Conservation (phyloP, 1,284 basidiomycete genomes). For the Microbotryum intermedium region DNA sequence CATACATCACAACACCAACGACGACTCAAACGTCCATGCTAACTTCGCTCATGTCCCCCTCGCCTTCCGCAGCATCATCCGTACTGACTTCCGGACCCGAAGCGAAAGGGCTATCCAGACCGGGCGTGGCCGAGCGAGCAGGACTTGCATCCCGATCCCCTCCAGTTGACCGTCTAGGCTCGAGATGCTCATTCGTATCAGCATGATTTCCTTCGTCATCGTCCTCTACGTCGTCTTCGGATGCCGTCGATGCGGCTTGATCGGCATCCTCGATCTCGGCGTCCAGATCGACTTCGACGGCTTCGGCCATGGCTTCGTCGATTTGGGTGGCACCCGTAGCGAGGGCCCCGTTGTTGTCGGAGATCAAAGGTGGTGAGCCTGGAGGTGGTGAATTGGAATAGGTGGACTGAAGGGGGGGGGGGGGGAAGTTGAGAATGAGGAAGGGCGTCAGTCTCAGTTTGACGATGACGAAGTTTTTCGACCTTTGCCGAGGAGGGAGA, state of each 20-base stretch:
- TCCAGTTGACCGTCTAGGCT: no score
- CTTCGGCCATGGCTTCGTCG: neutral
- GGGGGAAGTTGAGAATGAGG: constrained; percentile 2
- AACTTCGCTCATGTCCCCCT: no score
- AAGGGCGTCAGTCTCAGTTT: neutral
- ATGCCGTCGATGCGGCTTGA: neutral
- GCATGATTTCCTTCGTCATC: neutral
- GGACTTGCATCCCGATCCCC: no score
- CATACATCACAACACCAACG: no score
- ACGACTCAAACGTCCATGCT: no score
- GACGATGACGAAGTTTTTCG: neutral
- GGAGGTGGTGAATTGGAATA: neutral
- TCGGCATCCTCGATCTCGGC: constrained; percentile 29
- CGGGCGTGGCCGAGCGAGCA: no score
- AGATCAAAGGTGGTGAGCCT: neutral
- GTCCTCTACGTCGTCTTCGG: neutral
- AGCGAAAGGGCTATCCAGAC: no score
- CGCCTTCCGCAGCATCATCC: no score
- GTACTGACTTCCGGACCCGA: no score
- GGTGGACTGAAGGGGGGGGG: neutral
- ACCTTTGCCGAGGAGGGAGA: no score
- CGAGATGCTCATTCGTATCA: no score
- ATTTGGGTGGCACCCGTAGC: neutral
- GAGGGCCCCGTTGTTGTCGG: neutral
- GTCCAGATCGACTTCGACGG: constrained; percentile 10